Evolutionary conservation across 352 stramenopile species (phyloP).

Genomic region (Phytopythium delawarense): DNA sequence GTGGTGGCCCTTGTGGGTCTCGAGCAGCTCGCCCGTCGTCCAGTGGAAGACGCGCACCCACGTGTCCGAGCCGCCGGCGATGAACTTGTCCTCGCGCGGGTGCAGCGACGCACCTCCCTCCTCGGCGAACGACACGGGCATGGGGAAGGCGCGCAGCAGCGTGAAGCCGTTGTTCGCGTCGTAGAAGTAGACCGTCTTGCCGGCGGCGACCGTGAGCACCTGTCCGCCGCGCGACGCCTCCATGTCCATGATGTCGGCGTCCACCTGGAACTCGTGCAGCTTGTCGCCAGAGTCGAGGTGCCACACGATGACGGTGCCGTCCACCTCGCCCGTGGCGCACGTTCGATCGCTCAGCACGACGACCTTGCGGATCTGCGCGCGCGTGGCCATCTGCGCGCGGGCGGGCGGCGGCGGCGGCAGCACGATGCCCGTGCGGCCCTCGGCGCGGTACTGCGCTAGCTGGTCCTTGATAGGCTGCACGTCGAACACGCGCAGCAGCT

Average conservation of each 20-base stretch:
- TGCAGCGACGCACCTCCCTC: conserved; percentile 90
- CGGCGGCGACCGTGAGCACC: conserved; percentile 89
- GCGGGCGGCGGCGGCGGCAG: conserved; percentile 38
- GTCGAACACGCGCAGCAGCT: conserved; percentile 92
- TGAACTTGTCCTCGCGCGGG: conserved; percentile 80
- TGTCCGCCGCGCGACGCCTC: conserved; percentile 58
- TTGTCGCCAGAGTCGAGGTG: conserved; percentile 48
- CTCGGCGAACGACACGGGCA: conserved; percentile 90
- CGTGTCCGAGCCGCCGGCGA: conserved; percentile 92
- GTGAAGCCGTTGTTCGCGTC: conserved; percentile 67
- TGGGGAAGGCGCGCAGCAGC: conserved; percentile 61
- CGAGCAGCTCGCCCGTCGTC: conserved; percentile 86
- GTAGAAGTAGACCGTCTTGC: conserved; percentile 93
- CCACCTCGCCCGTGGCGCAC: conserved; percentile 68
- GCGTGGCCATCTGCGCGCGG: conserved; percentile 47
- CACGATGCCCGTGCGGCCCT: conserved; percentile 61
- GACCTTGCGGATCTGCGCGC: conserved; percentile 78
- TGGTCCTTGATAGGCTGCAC: conserved; percentile 57
- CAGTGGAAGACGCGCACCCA: conserved; percentile 97
- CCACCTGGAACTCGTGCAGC: conserved; percentile 52
- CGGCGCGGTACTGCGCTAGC: conserved; percentile 44
- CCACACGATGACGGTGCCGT: conserved; percentile 71
- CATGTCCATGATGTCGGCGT: conserved; percentile 82
- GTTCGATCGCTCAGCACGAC: conserved; percentile 49
- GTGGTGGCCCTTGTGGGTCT: conserved; percentile 98